Base-by-base conservation (phyloP, 768 basidiomycete genomes). In the Naganishia antarctica region DNA sequence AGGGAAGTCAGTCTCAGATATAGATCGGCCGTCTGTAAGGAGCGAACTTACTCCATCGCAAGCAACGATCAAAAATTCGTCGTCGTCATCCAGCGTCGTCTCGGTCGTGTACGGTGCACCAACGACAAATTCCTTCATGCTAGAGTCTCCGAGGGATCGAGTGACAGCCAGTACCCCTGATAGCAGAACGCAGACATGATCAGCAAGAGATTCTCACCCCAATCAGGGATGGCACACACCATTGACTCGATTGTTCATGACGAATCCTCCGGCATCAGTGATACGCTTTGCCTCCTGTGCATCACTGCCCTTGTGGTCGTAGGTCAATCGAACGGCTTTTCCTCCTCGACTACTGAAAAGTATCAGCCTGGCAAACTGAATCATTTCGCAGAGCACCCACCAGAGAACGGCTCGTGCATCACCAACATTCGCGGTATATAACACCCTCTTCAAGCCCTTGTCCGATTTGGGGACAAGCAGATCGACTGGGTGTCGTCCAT, bases 91-190 rank as follows among this genome's bases (percentile, higher is more conserved):
- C 44, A 99, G 79, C 70, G 87, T 85, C 13, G 94, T 97, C 78
- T 97, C 93, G n/a, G 96, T 98, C 21, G 96, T 99, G 78, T 94
- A 99, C 6, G 96, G 96, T 29, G 90, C 84, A 1, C 96, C 96
- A 50, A 98, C 96, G 12, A 99, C 96, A 76, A 93, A 99, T 72
- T 99, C 96, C 79, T 99, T 99, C 96, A 99, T 98, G 7, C 91
- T 89, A 1, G 91, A 89, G 74, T 99, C 96, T 34, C 96, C 96
- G 63, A 99, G 80, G 71, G 91, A 91, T 64, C 96, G 83, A 18
- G 96, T 99, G 29, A 99, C 96, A 6, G 92, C 92, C 61, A 99
- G 81, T 44, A 98, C 93, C 64, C 81, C 79, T 80, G 65, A 6
- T 50, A n/a, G n/a, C n/a, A n/a, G n/a, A n/a, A n/a, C n/a, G n/a